Percentiles rank a stretch among this genome's conserved stretches.
These are phyloP conservation scores for Pterocarpus santalinus DNA, from an alignment of 306 rosid genomes.

Conservation along the genomic window DNA sequence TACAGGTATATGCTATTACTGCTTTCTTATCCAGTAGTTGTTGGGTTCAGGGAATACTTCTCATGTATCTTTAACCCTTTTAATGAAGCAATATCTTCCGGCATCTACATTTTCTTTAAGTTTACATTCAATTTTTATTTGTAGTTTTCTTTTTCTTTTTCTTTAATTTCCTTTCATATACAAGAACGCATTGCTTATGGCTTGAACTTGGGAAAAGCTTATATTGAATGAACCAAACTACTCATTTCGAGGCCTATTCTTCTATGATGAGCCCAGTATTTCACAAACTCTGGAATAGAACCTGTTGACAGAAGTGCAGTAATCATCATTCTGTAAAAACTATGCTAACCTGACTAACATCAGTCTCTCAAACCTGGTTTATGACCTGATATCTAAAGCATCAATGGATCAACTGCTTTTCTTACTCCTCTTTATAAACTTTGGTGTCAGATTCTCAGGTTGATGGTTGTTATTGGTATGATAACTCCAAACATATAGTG, in stretches of 20 bases:
- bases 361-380: constrained; percentile 19
- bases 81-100: constrained; percentile 5
- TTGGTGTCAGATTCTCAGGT: constrained; percentile 30
- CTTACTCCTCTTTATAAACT: constrained; percentile 20
- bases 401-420: not conserved
- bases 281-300: constrained; percentile 15
- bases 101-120: constrained; percentile 19
- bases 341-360: not conserved
- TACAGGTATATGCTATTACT: constrained; percentile 64
- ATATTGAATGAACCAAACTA: constrained; percentile 8
- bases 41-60: constrained; percentile 12
- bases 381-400: constrained; percentile 12
- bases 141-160: not conserved
- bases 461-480: constrained; percentile 27
- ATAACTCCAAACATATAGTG: not conserved
- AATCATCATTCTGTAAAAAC: constrained; percentile 17
- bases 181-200: not conserved
- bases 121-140: constrained; percentile 15
- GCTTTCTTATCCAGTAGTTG: constrained; percentile 21
- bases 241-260: constrained; percentile 17
- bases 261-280: constrained; percentile 23
- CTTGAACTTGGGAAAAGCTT: not conserved
- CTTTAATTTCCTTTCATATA: not conserved
- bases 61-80: constrained; percentile 28
- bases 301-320: constrained; percentile 9